phyloP scores from a whole-genome alignment of 345 rosid species.

The Angophora floribunda region DNA sequence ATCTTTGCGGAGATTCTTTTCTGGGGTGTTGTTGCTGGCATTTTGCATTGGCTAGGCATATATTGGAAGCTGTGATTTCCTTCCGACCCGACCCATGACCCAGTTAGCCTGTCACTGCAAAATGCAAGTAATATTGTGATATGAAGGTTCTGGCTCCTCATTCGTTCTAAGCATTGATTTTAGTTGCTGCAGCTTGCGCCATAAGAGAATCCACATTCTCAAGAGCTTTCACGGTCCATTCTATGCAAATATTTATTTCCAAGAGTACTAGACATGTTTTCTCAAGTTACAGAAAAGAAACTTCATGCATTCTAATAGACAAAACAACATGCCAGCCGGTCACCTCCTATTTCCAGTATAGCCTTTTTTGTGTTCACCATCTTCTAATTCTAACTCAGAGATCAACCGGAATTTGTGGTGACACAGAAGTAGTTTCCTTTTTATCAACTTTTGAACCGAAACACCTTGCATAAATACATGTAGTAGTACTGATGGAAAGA shows the following conservation, averaged over 20 bases:
- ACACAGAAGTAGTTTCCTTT: not conserved
- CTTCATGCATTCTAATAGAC: not conserved
- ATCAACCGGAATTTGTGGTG: not conserved
- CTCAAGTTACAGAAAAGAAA: not conserved
- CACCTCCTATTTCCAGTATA: not conserved
- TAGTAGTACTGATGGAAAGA: not conserved
- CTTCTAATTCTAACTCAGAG: not conserved
- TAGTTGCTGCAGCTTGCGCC: not conserved
- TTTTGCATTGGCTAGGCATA: constrained; percentile 34
- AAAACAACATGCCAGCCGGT: not conserved
- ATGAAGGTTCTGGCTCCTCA: not conserved
- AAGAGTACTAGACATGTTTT: not conserved
- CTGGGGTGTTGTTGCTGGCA: constrained; percentile 55
- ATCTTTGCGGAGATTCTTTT: constrained; percentile 71
- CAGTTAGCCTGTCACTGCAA: not conserved
- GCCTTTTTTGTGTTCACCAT: not conserved
- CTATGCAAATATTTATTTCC: not conserved
- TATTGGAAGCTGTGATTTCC: constrained; percentile 68
- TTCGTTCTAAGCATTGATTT: not conserved
- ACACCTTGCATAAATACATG: not conserved
- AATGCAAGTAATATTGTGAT: not conserved
- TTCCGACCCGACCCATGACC: not conserved
- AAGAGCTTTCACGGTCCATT: not conserved
- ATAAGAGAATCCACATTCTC: not conserved
- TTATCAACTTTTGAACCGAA: not conserved